Evolutionary conservation across 2,329 filamentous ascomycete species (phyloP).

Genomic region (Paecilomyces formosus): DNA sequence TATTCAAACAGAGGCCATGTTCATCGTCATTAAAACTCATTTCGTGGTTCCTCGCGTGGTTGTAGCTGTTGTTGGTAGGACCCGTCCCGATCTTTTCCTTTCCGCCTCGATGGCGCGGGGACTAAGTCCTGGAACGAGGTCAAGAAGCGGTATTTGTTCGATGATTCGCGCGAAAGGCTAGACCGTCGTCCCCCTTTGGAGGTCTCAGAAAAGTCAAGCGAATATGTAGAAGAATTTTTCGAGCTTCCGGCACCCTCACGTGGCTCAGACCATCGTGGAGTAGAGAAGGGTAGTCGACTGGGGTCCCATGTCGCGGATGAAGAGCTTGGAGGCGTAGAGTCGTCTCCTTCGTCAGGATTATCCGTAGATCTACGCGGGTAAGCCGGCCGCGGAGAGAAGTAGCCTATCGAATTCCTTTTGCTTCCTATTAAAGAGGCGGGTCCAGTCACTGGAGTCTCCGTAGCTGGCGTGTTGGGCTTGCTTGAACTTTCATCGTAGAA

Average conservation of each 20-base stretch:
- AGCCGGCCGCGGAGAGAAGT: conserved; percentile 30
- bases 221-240: conserved; percentile 41
- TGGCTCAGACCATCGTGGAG: conserved; percentile 32
- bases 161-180: conserved; percentile 30
- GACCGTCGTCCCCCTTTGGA: conserved; percentile 28
- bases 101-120: conserved; percentile 31
- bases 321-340: conserved; percentile 39
- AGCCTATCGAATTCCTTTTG: conserved; percentile 35
- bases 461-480: conserved; percentile 29
- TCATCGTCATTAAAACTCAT: conserved; percentile 17
- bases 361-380: conserved; percentile 33
- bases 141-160: conserved; percentile 36
- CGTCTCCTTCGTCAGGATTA: conserved; percentile 28
- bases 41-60: conserved; percentile 26
- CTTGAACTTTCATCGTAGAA: conserved; percentile 34
- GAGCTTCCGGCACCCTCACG: conserved; percentile 37
- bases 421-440: conserved; percentile 22
- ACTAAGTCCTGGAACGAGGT: conserved; percentile 39
- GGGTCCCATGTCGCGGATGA: conserved; percentile 38
- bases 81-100: conserved; percentile 33
- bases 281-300: conserved; percentile 31
- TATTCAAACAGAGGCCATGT: background rate
- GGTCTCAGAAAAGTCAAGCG: conserved; percentile 31
- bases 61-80: conserved; percentile 15
- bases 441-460: conserved; percentile 22